phyloP scores from a whole-genome alignment of 2,329 filamentous ascomycete genomes.

The Penicillium capsulatum region DNA sequence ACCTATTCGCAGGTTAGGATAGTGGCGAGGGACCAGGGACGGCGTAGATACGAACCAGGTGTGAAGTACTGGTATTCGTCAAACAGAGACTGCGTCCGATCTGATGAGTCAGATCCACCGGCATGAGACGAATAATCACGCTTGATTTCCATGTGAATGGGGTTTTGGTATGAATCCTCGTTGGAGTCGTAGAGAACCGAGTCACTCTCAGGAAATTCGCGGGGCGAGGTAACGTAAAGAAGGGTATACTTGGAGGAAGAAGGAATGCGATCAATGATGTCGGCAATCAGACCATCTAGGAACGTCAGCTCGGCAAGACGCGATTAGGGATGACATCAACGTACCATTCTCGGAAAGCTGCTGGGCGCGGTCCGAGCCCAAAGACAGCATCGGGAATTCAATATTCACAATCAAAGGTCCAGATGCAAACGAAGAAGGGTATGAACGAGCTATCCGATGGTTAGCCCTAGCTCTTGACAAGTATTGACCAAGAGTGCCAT shows the following conservation, averaged over 20 bases:
- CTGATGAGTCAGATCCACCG: constrained; percentile 34
- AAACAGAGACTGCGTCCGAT: constrained; percentile 52
- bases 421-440: constrained; percentile 34
- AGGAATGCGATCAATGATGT: constrained; percentile 47
- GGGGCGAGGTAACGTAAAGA: constrained; percentile 66
- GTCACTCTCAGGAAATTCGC: constrained; percentile 31
- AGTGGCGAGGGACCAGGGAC: constrained; percentile 3
- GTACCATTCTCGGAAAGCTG: constrained; percentile 44
- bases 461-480: constrained; percentile 13
- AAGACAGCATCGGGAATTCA: constrained; percentile 43
- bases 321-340: constrained; percentile 11
- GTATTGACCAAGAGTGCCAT: not conserved
- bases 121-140: constrained; percentile 49
- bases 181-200: constrained; percentile 58
- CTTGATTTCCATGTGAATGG: constrained; percentile 70
- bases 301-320: constrained; percentile 3
- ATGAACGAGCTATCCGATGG: constrained; percentile 34
- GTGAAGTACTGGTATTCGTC: constrained; percentile 94
- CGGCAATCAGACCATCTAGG: constrained; percentile 47
- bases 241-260: constrained; percentile 63
- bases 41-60: constrained; percentile 58
- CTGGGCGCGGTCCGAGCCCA: constrained; percentile 32
- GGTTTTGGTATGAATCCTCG: constrained; percentile 51
- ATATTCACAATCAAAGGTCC: constrained; percentile 45
- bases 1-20: constrained; percentile 48